Conservation (phyloP, 2,329 filamentous ascomycete species). For the Teratosphaeria destructans region DNA sequence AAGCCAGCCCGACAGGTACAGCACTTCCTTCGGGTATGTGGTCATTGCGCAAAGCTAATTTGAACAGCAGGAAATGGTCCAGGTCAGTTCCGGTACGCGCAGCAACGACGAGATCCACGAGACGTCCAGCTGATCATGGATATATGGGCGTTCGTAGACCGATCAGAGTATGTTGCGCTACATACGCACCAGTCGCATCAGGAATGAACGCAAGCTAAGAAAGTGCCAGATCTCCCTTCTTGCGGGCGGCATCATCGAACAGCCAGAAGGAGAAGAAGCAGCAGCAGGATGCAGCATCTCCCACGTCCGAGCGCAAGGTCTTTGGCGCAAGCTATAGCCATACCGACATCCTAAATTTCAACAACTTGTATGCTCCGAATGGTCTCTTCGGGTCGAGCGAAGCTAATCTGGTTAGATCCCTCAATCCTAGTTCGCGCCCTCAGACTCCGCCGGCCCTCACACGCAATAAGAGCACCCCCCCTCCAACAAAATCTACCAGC, state of each 20-base stretch:
- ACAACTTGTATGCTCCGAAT: slow-evolving; percentile 53
- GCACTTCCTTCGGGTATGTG: slow-evolving; percentile 8
- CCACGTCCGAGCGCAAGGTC: slow-evolving; percentile 51
- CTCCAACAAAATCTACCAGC: slow-evolving; percentile 44
- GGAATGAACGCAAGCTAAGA: neutral
- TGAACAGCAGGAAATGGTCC: slow-evolving; percentile 79
- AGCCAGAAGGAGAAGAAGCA: slow-evolving; percentile 19
- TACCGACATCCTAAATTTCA: slow-evolving; percentile 84
- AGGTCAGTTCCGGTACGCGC: slow-evolving; percentile 71
- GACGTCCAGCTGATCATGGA: slow-evolving; percentile 29
- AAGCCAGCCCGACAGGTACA: slow-evolving; percentile 34
- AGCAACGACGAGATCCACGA: slow-evolving; percentile 14
- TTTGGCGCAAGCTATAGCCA: slow-evolving; percentile 95
- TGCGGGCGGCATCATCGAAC: slow-evolving; percentile 51
- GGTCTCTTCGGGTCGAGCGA: neutral
- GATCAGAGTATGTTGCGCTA: slow-evolving; percentile 20
- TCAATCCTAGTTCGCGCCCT: slow-evolving; percentile 45
- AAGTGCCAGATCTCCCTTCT: slow-evolving; percentile 82
- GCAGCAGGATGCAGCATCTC: slow-evolving; percentile 29
- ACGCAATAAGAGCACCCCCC: slow-evolving; percentile 45
- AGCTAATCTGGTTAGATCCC: slow-evolving; percentile 9
- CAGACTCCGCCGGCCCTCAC: slow-evolving; percentile 60
- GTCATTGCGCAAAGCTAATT: neutral
- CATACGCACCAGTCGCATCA: neutral
- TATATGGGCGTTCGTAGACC: slow-evolving; percentile 24